phyloP scores from a whole-genome alignment of 345 rosid genomes.

The Passiflora organensis region DNA sequence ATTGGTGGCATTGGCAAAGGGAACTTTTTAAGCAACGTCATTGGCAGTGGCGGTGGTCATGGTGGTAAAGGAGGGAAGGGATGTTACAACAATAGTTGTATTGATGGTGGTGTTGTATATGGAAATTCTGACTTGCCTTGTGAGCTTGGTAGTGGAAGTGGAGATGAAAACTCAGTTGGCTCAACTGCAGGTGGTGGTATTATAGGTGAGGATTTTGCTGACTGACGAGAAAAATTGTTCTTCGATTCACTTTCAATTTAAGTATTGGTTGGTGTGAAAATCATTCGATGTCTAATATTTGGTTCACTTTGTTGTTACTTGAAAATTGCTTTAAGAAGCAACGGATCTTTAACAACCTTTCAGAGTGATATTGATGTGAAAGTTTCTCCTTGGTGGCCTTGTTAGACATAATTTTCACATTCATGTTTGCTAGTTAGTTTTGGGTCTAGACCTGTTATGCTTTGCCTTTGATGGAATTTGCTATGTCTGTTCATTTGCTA shows the following conservation, averaged over 20 bases:
- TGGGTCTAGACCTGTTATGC: neutral
- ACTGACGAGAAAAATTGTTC: neutral
- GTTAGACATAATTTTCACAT: too few relatives aligned
- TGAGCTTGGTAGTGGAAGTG: constrained; percentile 99
- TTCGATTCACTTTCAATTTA: neutral
- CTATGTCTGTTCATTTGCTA: neutral
- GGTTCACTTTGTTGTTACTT: too few relatives aligned
- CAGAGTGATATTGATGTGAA: too few relatives aligned
- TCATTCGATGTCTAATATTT: neutral
- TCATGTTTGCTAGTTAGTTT: too few relatives aligned
- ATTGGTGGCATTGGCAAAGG: constrained; percentile 90
- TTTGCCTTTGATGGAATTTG: constrained; percentile 4
- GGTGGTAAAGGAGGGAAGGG: constrained; percentile 91
- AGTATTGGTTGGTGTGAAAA: neutral
- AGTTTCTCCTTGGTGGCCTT: too few relatives aligned
- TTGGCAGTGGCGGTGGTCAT: constrained; percentile 97
- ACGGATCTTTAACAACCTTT: too few relatives aligned
- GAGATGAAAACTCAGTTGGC: constrained; percentile 50
- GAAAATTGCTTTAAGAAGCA: too few relatives aligned
- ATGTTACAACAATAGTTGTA: constrained; percentile 55
- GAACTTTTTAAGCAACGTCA: constrained; percentile 52
- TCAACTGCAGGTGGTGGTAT: constrained; percentile 93
- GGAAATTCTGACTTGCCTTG: constrained; percentile 86
- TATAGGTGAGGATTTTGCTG: constrained; percentile 48
- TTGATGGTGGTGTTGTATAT: constrained; percentile 78